Conservation (phyloP, 2,329 filamentous ascomycete species). For the Phialemonium atrogriseum region DNA sequence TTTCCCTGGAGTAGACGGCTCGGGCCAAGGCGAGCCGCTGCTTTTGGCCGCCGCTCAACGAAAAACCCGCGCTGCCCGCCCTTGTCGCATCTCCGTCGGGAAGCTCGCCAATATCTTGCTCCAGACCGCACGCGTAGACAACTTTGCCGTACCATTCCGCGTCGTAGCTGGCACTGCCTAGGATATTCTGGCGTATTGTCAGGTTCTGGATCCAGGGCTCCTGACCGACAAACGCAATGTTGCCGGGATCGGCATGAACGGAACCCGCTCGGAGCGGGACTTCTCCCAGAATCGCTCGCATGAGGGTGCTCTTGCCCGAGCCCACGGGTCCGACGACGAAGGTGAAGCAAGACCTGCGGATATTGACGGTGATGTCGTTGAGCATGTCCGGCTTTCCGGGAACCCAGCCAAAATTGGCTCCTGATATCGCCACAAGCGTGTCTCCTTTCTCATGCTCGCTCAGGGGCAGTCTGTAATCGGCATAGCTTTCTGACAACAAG, state of each 20-base stretch:
- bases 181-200: constrained; percentile 12
- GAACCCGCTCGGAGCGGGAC: constrained; percentile 5
- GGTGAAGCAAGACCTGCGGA: constrained; percentile 2
- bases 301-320: constrained; percentile 11
- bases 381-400: constrained; percentile 2
- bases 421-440: constrained; percentile 2
- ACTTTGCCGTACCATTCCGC: constrained; percentile 8
- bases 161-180: constrained; percentile 9
- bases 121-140: constrained; percentile 10
- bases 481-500: constrained; percentile 2
- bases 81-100: constrained; percentile 14
- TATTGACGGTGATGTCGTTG: constrained; percentile 1
- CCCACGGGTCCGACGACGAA: constrained; percentile 9
- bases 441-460: constrained; percentile 2
- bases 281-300: constrained; percentile 11
- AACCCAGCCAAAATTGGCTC: constrained; percentile 4
- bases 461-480: constrained; percentile 4
- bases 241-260: constrained; percentile 1
- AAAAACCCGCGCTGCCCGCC: constrained; percentile 17
- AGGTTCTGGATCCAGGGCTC: constrained; percentile 11
- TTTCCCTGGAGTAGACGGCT: constrained; percentile 10
- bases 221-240: constrained; percentile 9
- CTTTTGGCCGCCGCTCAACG: constrained; percentile 20
- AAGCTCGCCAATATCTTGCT: constrained; percentile 11
- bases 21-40: constrained; percentile 11